Percentiles rank a stretch among this genome's conserved stretches.
Conservation (phyloP, 2,329 filamentous ascomycete species). For the Neurospora sp. region DNA sequence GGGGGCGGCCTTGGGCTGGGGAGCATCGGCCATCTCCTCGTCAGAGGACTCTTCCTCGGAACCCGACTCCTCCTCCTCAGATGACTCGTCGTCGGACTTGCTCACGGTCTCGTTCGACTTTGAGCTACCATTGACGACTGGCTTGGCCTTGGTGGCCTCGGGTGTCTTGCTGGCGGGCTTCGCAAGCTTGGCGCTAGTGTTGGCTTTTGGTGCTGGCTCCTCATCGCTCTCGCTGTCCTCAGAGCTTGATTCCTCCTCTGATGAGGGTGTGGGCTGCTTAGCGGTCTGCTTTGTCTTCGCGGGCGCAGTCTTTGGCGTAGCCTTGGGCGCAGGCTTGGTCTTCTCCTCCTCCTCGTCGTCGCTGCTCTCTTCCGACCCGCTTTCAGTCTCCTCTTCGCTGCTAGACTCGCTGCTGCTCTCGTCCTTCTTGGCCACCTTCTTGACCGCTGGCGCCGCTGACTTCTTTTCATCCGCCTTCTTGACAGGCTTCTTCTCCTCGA, state of each 20-base stretch:
- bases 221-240: slow-evolving; percentile 20
- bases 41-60: slow-evolving; percentile 19
- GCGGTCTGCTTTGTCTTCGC: not conserved
- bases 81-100: slow-evolving; percentile 11
- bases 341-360: slow-evolving; percentile 4
- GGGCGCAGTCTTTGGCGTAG: slow-evolving; percentile 1
- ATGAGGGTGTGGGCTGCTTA: not conserved
- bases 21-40: slow-evolving; percentile 26
- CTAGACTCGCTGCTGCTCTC: slow-evolving; percentile 7
- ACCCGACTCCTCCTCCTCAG: slow-evolving; percentile 11
- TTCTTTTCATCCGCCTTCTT: slow-evolving; percentile 22
- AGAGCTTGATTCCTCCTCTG: slow-evolving; percentile 8
- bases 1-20: slow-evolving; percentile 11
- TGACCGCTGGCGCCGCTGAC: slow-evolving; percentile 8
- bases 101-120: slow-evolving; percentile 15
- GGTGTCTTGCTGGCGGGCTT: slow-evolving; percentile 5
- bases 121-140: slow-evolving; percentile 4
- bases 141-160: slow-evolving; percentile 9
- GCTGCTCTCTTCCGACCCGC: slow-evolving; percentile 10
- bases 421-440: slow-evolving; percentile 15
- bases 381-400: slow-evolving; percentile 3
- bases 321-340: slow-evolving; percentile 12
- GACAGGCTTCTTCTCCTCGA: not conserved
- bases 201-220: slow-evolving; percentile 11
- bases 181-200: slow-evolving; percentile 2